Evolutionary conservation across 2,329 filamentous ascomycete genomes (phyloP).

Genomic region (Trichoderma lentiforme): DNA sequence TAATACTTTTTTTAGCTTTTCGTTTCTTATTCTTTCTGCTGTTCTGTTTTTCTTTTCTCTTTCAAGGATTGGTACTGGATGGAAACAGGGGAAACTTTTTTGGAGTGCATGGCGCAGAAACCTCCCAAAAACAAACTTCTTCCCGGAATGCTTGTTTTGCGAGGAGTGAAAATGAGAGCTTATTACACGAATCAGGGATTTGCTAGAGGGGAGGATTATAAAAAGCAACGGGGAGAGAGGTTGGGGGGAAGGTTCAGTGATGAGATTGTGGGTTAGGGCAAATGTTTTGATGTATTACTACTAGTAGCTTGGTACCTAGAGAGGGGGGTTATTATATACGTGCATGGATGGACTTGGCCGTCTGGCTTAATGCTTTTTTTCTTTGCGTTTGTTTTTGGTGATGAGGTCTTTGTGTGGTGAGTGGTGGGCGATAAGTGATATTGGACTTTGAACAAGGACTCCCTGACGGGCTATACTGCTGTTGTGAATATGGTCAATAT

Average conservation of each 20-base stretch:
- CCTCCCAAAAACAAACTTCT: not conserved
- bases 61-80: conserved; percentile 8
- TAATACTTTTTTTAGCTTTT: not conserved
- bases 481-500: not conserved
- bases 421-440: not conserved
- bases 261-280: not conserved
- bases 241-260: not conserved
- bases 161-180: not conserved
- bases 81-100: not conserved
- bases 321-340: not conserved
- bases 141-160: not conserved
- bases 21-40: not conserved
- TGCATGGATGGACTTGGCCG: not conserved
- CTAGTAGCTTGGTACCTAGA: not conserved
- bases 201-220: not conserved
- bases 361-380: not conserved
- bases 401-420: not conserved
- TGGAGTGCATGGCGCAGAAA: conserved; percentile 10
- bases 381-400: not conserved
- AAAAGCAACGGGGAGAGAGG: not conserved
- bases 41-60: not conserved
- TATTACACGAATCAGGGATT: not conserved
- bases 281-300: conserved; percentile 8
- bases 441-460: not conserved
- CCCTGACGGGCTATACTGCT: not conserved